Evolutionary conservation across 2,329 filamentous ascomycete genomes (phyloP).

Genomic region (Chrysoporthe cubensis): DNA sequence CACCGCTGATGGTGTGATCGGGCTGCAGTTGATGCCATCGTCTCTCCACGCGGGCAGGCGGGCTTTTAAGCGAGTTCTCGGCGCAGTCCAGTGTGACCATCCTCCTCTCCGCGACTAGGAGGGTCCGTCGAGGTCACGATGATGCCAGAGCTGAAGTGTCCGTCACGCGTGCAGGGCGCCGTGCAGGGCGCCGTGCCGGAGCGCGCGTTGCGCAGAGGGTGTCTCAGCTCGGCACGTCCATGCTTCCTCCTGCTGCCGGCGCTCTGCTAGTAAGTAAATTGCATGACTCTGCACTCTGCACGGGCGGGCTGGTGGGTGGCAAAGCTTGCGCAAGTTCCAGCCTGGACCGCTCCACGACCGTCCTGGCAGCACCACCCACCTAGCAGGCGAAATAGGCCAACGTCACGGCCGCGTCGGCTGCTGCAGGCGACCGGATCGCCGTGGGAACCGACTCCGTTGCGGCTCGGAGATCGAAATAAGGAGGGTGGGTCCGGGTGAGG

Average conservation of each 20-base stretch:
- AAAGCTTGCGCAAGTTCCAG: not conserved
- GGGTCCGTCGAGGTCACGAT: too few species aligned
- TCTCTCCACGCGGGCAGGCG: not conserved
- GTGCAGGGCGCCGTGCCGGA: too few species aligned
- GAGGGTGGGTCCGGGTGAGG: not conserved
- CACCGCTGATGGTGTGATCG: constrained; percentile 12
- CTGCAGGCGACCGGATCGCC: not conserved
- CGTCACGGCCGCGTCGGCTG: constrained; percentile 11
- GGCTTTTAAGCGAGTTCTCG: too few species aligned
- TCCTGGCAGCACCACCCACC: not conserved
- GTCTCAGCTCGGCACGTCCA: too few species aligned
- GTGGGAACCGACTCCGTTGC: not conserved
- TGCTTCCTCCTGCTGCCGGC: too few species aligned
- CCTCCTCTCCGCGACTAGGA: too few species aligned
- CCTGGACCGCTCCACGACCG: not conserved
- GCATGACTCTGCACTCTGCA: too few species aligned
- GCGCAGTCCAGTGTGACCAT: not conserved
- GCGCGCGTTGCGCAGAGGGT: too few species aligned
- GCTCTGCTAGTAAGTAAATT: too few species aligned
- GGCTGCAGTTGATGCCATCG: constrained; percentile 17
- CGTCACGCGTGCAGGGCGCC: too few species aligned
- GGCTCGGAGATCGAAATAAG: constrained; percentile 14
- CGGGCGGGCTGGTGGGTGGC: not conserved
- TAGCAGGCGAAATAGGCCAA: constrained; percentile 6
- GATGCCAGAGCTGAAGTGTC: too few species aligned